Evolutionary conservation across 1,284 basidiomycete genomes (phyloP).

Genomic region (Sparassis latifolia): DNA sequence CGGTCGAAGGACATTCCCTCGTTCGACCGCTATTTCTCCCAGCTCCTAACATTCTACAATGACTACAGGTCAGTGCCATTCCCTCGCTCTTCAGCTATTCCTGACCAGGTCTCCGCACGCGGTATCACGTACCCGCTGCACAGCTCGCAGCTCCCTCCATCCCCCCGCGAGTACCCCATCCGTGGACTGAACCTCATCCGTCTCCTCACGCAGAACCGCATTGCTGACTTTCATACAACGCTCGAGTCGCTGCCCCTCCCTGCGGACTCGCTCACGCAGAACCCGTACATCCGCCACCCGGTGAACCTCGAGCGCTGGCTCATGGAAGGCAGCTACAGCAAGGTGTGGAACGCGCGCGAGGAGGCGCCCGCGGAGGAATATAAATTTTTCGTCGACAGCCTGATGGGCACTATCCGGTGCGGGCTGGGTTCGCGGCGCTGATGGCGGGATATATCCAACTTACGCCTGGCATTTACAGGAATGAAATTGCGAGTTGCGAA

Average conservation of each 20-base stretch:
- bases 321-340: slow-evolving; percentile 98
- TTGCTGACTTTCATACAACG: slow-evolving; percentile 98
- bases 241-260: slow-evolving; percentile 87
- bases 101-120: not conserved
- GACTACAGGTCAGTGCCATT: slow-evolving; percentile 62
- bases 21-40: slow-evolving; percentile 93
- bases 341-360: slow-evolving; percentile 93
- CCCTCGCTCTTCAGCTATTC: not conserved
- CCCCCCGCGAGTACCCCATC: slow-evolving; percentile 82
- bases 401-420: slow-evolving; percentile 90
- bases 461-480: slow-evolving; percentile 37
- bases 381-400: slow-evolving; percentile 83
- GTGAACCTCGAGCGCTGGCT: slow-evolving; percentile 94
- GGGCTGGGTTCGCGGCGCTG: not conserved
- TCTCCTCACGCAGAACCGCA: slow-evolving; percentile 91
- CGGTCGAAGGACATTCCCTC: slow-evolving; percentile 82
- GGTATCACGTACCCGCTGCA: too few relatives aligned
- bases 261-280: slow-evolving; percentile 64
- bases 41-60: slow-evolving; percentile 89
- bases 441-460: not conserved
- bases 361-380: slow-evolving; percentile 86
- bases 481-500: slow-evolving; percentile 91
- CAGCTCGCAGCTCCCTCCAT: slow-evolving; percentile 73
- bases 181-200: slow-evolving; percentile 93
- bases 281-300: slow-evolving; percentile 79